These are phyloP conservation scores for Alternaria ventricosa DNA, from an alignment of 2,329 filamentous ascomycete species.

Conservation along the genomic window DNA sequence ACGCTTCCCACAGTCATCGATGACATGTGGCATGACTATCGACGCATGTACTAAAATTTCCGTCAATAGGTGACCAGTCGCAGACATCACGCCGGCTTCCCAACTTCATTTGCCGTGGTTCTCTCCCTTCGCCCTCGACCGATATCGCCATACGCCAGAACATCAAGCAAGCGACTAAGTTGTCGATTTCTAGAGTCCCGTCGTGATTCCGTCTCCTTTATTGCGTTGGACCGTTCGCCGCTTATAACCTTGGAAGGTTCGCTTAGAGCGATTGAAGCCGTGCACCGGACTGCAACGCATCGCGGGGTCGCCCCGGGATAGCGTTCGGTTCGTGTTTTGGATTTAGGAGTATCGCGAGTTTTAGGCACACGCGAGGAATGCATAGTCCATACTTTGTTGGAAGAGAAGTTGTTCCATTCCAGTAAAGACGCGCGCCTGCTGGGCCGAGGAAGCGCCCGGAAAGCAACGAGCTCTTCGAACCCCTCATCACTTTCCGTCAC, in stretches of 20 bases:
- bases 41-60: neutral
- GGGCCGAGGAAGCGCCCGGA: neutral
- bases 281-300: neutral
- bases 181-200: neutral
- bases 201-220: neutral
- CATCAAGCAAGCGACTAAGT: neutral
- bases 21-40: neutral
- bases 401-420: neutral
- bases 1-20: neutral
- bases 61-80: neutral
- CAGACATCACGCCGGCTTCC: neutral
- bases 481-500: neutral
- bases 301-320: neutral
- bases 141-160: neutral
- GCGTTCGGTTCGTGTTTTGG: neutral
- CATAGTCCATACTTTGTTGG: neutral
- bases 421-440: neutral
- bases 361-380: neutral
- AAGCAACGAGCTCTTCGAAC: neutral
- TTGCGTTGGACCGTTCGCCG: neutral
- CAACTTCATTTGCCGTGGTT: neutral
- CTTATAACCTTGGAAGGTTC: neutral
- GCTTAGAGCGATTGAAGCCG: neutral
- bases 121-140: neutral
- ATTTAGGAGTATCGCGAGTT: neutral